Conservation (phyloP, 306 rosid species). For the Sechiopsis laciniata region DNA sequence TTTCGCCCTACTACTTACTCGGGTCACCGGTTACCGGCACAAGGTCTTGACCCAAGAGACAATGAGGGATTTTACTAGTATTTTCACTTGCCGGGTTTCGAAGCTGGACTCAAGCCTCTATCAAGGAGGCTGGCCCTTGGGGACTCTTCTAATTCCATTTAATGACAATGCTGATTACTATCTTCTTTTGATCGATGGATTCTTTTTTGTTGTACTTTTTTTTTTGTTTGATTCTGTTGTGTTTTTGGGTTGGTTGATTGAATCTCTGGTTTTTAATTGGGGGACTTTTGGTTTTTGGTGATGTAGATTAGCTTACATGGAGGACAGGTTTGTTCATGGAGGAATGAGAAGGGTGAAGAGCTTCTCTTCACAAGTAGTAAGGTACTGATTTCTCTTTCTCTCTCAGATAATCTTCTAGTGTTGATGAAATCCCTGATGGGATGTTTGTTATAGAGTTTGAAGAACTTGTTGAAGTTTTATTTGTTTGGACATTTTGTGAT, state of each 20-base stretch:
- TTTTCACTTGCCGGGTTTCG: too few relatives aligned
- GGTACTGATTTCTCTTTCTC: constrained; percentile 29
- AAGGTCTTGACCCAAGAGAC: too few relatives aligned
- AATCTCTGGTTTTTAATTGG: constrained; percentile 20
- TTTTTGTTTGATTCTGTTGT: background rate
- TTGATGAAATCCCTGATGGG: too few relatives aligned
- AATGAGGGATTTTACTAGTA: too few relatives aligned
- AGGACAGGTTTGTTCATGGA: constrained; percentile 91
- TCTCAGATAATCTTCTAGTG: too few relatives aligned
- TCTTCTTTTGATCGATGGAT: background rate
- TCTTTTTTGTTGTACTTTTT: background rate
- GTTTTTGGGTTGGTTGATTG: background rate
- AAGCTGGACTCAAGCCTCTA: too few relatives aligned
- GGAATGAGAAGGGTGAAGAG: constrained; percentile 78
- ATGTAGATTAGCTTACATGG: constrained; percentile 81
- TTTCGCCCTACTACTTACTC: too few relatives aligned
- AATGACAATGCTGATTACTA: background rate
- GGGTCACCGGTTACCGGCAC: too few relatives aligned
- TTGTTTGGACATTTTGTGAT: background rate
- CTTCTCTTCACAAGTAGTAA: constrained; percentile 87
- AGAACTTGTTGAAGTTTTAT: background rate
- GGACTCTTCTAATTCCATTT: too few relatives aligned
- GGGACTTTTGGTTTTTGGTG: constrained; percentile 24
- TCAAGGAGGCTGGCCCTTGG: too few relatives aligned
- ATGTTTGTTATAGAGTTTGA: too few relatives aligned